Conservation (phyloP, 2,329 filamentous ascomycete species). For the Elsinoe necatrix region DNA sequence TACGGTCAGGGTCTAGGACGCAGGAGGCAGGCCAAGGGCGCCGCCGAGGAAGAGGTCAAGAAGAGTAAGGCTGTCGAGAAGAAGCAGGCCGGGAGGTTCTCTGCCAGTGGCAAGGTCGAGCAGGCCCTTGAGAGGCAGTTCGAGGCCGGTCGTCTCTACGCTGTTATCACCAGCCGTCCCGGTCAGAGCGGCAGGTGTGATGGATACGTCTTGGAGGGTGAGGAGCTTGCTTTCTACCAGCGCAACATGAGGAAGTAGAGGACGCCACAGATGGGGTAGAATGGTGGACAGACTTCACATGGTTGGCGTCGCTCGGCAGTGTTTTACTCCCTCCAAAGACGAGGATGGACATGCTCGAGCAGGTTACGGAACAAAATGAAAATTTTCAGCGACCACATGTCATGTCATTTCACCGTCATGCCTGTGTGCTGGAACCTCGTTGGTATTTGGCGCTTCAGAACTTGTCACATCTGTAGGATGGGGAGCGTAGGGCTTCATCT, state of each 20-base stretch:
- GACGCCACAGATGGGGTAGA: background rate
- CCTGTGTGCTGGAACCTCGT: background rate
- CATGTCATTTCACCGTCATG: background rate
- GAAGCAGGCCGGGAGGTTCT: constrained; percentile 87
- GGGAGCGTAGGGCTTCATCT: background rate
- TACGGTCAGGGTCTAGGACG: constrained; percentile 87
- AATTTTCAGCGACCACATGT: constrained; percentile 4
- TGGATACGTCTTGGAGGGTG: constrained; percentile 97
- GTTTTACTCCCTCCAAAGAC: background rate
- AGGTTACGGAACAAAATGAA: constrained; percentile 13
- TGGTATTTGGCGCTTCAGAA: background rate
- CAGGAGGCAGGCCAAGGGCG: constrained; percentile 69
- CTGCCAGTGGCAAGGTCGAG: constrained; percentile 87
- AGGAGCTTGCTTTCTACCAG: constrained; percentile 99
- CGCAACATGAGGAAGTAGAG: constrained; percentile 96
- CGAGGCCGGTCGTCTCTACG: constrained; percentile 96
- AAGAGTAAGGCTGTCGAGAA: constrained; percentile 93
- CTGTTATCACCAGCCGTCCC: constrained; percentile 83
- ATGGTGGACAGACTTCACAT: background rate
- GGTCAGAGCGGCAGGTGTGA: constrained; percentile 95
- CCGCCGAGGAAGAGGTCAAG: constrained; percentile 60
- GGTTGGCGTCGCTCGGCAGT: constrained; percentile 11
- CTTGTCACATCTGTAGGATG: background rate
- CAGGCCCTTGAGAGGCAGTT: constrained; percentile 91
- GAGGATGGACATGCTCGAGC: background rate